These are phyloP conservation scores for Aspergillus hiratsukae DNA, from an alignment of 2,329 filamentous ascomycete species.

Conservation along the genomic window DNA sequence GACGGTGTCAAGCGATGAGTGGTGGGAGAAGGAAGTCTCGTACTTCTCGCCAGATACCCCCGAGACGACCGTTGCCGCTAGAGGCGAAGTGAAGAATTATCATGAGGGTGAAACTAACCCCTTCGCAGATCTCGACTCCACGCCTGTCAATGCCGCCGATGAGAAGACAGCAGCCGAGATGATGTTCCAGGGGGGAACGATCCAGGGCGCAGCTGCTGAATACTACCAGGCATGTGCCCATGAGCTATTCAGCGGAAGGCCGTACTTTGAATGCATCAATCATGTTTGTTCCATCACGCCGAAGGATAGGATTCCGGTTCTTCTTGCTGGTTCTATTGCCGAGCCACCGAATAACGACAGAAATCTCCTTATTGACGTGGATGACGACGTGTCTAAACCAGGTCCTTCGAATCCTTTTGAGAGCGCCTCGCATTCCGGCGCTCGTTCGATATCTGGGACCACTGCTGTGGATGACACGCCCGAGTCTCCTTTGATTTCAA, in stretches of 20 bases:
- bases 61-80: constrained; percentile 15
- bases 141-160: constrained; percentile 2
- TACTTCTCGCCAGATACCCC: constrained; percentile 30
- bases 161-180: constrained; percentile 11
- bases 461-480: constrained; percentile 4
- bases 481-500: background rate
- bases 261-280: constrained; percentile 42
- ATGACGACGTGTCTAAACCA: constrained; percentile 8
- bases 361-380: constrained; percentile 17
- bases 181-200: constrained; percentile 21
- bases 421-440: background rate
- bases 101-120: constrained; percentile 14
- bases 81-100: constrained; percentile 15
- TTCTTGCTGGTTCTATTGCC: background rate
- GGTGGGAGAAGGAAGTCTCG: constrained; percentile 27
- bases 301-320: constrained; percentile 14
- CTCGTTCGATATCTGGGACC: background rate
- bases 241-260: constrained; percentile 37
- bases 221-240: constrained; percentile 45
- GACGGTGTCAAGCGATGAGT: constrained; percentile 18
- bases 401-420: background rate
- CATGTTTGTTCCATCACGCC: constrained; percentile 40
- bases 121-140: constrained; percentile 12
- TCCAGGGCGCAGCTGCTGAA: constrained; percentile 36
- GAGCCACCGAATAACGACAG: background rate